A percentile compares a stretch with the other conserved stretches of the same genome.
phyloP scores from a whole-genome alignment of 495 filamentous ascomycete genomes.

The Daldinia loculata region DNA sequence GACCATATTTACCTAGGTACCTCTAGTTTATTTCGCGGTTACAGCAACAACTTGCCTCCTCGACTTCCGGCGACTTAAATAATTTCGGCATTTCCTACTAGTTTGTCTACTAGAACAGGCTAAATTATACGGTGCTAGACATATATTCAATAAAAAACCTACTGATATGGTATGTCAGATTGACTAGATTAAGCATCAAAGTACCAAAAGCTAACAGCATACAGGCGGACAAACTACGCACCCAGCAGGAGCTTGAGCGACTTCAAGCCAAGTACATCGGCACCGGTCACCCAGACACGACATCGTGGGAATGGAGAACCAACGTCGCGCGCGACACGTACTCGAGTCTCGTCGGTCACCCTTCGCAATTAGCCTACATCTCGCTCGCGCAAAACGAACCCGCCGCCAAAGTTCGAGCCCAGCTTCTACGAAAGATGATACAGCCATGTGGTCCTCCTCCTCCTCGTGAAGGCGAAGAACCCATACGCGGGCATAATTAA shows the following conservation, averaged over 20 bases:
- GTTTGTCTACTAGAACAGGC: background rate
- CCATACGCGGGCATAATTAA: conserved; percentile 15
- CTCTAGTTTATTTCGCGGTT: background rate
- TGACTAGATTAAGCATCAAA: background rate
- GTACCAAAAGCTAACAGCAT: conserved; percentile 11
- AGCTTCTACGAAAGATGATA: conserved; percentile 92
- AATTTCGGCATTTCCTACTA: background rate
- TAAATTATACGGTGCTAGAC: background rate
- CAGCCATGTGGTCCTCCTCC: conserved; percentile 88
- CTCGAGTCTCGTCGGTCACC: conserved; percentile 87
- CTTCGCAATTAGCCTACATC: conserved; percentile 88
- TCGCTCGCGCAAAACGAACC: conserved; percentile 85
- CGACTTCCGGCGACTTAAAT: background rate
- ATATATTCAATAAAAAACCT: background rate
- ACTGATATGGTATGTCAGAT: conserved; percentile 31
- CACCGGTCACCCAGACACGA: conserved; percentile 98
- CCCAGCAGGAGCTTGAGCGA: conserved; percentile 94
- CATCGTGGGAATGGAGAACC: conserved; percentile 91
- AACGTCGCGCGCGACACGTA: conserved; percentile 90
- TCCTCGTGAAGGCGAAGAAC: conserved; percentile 63
- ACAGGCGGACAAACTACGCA: conserved; percentile 95
- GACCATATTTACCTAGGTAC: background rate
- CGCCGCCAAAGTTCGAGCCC: conserved; percentile 77
- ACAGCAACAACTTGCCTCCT: background rate
- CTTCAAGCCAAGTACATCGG: conserved; percentile 94